Percentiles rank a stretch among this genome's conserved stretches.
These are phyloP conservation scores for Rubia peregrina DNA, from an alignment of 305 asterid genomes.

Conservation along the genomic window DNA sequence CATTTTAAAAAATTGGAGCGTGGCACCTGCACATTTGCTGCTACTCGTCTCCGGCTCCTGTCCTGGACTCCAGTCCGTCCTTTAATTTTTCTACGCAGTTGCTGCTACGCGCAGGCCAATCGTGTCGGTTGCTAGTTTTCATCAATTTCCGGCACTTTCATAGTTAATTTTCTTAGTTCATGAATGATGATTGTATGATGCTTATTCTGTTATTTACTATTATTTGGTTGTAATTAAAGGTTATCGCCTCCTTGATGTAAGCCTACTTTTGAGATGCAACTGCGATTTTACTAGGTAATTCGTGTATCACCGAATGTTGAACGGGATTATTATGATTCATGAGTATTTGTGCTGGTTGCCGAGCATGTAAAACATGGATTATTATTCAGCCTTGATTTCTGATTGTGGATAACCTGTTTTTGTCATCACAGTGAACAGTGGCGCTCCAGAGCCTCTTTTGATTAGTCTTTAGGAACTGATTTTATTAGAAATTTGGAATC, in stretches of 20 bases:
- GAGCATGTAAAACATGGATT: background rate
- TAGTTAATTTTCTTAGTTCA: background rate
- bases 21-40: background rate
- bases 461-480: background rate
- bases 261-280: background rate
- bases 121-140: background rate
- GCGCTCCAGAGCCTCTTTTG: no score
- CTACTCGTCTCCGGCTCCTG: background rate
- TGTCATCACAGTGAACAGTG: no score
- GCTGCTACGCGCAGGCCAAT: no score
- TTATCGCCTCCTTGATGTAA: background rate
- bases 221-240: background rate
- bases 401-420: background rate
- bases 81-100: background rate
- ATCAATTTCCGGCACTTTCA: background rate
- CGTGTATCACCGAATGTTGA: background rate
- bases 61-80: no score
- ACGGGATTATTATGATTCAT: background rate
- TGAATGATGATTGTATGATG: background rate
- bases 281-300: background rate
- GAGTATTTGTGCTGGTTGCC: background rate
- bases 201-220: no score
- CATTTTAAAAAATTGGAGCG: no score
- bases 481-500: no score
- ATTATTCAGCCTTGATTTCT: background rate